These are phyloP conservation scores for Fragaria vesca DNA, from an alignment of 306 rosid species.

Conservation along the genomic window DNA sequence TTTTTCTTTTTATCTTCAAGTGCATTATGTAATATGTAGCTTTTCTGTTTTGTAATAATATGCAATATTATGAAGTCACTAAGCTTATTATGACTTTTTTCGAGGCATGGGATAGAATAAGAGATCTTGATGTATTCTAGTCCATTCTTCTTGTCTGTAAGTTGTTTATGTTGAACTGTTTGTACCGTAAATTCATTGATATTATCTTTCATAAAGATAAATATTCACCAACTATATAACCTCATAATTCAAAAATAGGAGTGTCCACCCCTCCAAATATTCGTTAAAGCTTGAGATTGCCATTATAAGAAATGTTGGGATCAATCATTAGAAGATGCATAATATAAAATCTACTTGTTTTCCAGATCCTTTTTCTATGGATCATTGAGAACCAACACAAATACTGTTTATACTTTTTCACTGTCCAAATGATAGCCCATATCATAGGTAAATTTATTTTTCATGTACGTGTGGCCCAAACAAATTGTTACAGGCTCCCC, in stretches of 20 bases:
- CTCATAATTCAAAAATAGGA: no score
- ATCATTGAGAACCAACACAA: background rate
- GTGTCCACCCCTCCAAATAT: background rate
- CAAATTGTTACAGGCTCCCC: background rate
- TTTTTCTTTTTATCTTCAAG: background rate
- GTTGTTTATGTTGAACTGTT: background rate
- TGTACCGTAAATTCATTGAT: background rate
- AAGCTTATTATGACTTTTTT: conserved; percentile 13
- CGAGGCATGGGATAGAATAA: conserved; percentile 13
- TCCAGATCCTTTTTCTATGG: background rate
- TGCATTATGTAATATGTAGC: conserved; percentile 10
- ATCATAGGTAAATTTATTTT: background rate
- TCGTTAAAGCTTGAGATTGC: background rate
- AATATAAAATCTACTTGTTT: background rate
- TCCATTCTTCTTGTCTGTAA: background rate
- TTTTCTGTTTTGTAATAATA: background rate
- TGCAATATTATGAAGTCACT: background rate
- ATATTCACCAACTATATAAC: no score
- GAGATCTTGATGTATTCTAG: conserved; percentile 1
- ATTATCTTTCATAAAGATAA: background rate
- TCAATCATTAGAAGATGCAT: background rate
- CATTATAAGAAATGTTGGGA: background rate
- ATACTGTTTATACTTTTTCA: background rate
- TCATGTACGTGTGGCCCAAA: background rate
- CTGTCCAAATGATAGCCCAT: background rate